Base-by-base conservation (phyloP, 192 early-diverging fungal species). In the Backusella luteola region DNA sequence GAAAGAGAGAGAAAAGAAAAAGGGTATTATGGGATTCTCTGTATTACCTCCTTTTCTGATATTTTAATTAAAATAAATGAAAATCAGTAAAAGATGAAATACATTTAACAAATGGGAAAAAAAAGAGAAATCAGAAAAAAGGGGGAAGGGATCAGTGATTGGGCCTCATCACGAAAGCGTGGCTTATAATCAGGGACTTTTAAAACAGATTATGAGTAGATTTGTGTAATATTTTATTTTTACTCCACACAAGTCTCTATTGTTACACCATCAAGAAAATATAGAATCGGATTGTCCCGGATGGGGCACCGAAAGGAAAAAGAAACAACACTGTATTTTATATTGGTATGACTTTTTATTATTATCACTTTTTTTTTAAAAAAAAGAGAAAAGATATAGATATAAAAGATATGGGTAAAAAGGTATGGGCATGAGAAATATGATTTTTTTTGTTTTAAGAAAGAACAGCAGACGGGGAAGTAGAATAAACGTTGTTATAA, bases 401-500 rank as follows among this genome's bases (percentile, higher is more conserved):
- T 46, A 44, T 44, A 44, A 44, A 59, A 59, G 23, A 23, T 59
- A 59, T 59, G 53, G 23, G 66, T 32, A 67, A 35, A 34, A 73
- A 73, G 49, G 17, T 59, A 34, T 35, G 52, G 17, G 38, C n/a
- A 73, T 39, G 17, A 56, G 14, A 44, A 44, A 17, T 15, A 44
- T 15, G 42, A 17, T 71, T 29, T 52, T 71, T 34, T 73, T 52
- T 53, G 14, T 56, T 36, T 73, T 52, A 73, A 59, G 46, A 73
- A 26, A 59, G 35, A 73, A 59, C 53, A 11, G 70, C 23, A 32
- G 70, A 71, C 49, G 70, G 70, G 19, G 35, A 70, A 42, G 69
- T 42, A 1, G 69, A 70, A 42, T 26, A 71, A 63, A 29, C 56
- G 14, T 26, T 71, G 14, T 44, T 71, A 41, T 69, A 39, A 23